Evolutionary conservation across 225 moss, liverwort and hornwort genomes (phyloP).

Genomic region (Polytrichum formosum): DNA sequence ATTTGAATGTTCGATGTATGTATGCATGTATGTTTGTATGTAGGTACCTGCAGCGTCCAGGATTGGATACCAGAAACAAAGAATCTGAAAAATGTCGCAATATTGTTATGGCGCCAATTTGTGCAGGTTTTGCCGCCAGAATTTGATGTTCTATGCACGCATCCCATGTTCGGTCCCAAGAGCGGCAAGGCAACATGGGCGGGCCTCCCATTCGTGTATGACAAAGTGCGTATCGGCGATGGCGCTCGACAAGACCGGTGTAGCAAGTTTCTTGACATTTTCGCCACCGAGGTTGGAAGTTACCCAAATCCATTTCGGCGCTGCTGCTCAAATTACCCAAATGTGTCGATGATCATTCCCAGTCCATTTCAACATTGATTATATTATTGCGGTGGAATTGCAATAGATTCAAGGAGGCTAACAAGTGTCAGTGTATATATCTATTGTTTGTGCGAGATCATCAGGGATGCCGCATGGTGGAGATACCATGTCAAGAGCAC

Average conservation of each 20-base stretch:
- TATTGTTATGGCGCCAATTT: neutral
- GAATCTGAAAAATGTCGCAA: too few relatives aligned
- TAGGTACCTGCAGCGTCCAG: too few relatives aligned
- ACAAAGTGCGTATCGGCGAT: constrained; percentile 78
- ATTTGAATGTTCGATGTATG: too few relatives aligned
- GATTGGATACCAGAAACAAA: too few relatives aligned
- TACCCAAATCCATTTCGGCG: constrained; percentile 4
- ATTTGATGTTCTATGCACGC: constrained; percentile 97
- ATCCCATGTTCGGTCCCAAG: constrained; percentile 99
- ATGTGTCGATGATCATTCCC: too few relatives aligned
- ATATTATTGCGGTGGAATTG: too few relatives aligned
- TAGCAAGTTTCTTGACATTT: constrained; percentile 69
- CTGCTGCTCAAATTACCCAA: neutral
- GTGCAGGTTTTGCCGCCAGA: constrained; percentile 79
- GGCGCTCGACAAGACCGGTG: constrained; percentile 55
- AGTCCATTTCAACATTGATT: too few relatives aligned
- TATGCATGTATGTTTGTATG: too few relatives aligned
- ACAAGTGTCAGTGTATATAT: too few relatives aligned
- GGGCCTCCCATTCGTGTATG: constrained; percentile 85
- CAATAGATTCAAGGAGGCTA: too few relatives aligned
- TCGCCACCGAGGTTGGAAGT: constrained; percentile 67
- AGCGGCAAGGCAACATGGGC: constrained; percentile 84
- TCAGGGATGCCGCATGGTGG: constrained; percentile 99
- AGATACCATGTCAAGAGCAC: constrained; percentile 91
- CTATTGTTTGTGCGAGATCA: neutral